Conservation (phyloP, 768 basidiomycete genomes). For the Mycena haematopus region DNA sequence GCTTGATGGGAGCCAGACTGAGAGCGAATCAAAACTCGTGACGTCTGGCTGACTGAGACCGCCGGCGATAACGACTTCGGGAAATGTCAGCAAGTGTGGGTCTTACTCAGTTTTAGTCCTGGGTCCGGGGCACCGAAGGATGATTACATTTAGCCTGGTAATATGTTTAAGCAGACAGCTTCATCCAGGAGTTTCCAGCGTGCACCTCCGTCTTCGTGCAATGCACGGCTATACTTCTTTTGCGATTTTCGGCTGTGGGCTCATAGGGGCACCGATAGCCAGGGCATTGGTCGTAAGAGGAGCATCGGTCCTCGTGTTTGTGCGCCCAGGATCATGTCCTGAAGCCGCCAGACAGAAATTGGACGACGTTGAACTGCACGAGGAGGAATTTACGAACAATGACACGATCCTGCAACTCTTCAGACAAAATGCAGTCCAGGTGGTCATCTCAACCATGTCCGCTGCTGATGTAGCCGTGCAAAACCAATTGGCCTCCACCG, state of each 20-base stretch:
- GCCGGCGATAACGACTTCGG: conserved; percentile 19
- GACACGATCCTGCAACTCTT: conserved; percentile 32
- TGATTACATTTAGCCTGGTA: conserved; percentile 4
- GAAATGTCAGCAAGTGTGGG: conserved; percentile 23
- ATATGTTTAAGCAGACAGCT: not conserved
- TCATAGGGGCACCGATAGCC: conserved; percentile 42
- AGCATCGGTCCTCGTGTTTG: conserved; percentile 24
- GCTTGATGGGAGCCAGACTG: not conserved
- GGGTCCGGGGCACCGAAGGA: not conserved
- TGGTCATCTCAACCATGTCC: conserved; percentile 42
- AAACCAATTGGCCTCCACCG: conserved; percentile 37
- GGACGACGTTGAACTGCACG: conserved; percentile 31
- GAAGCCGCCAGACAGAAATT: conserved; percentile 5
- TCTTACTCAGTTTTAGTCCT: conserved; percentile 11
- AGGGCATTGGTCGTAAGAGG: conserved; percentile 29
- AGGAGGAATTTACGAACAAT: conserved; percentile 37
- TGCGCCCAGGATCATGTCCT: conserved; percentile 19
- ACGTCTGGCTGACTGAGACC: conserved; percentile 20
- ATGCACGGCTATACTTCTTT: conserved; percentile 39
- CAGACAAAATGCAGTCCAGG: conserved; percentile 36
- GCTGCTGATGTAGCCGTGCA: conserved; percentile 38
- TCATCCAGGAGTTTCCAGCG: not conserved
- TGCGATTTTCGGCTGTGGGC: conserved; percentile 43
- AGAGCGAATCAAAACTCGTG: conserved; percentile 10
- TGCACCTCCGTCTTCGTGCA: not conserved